Conservation (phyloP, 352 stramenopile genomes). For the Aphanomyces cochlioides region DNA sequence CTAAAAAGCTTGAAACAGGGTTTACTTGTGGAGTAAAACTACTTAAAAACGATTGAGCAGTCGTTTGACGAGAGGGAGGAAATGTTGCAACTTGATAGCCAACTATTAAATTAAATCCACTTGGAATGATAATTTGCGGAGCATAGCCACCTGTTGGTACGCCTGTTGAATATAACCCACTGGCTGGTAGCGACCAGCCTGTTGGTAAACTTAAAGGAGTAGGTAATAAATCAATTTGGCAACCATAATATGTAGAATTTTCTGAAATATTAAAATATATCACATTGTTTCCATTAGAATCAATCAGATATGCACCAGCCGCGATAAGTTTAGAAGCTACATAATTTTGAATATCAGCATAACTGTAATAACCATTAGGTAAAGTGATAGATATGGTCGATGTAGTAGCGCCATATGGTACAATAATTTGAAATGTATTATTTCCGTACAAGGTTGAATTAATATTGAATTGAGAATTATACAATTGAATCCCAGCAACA, state of each 20-base stretch:
- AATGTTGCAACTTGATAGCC: background rate
- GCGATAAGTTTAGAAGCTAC: conserved; percentile 30
- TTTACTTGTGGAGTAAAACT: conserved; percentile 1
- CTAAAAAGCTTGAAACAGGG: background rate
- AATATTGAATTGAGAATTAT: conserved; percentile 36
- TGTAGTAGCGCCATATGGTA: conserved; percentile 30
- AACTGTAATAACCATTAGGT: conserved; percentile 32
- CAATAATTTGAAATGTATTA: conserved; percentile 31
- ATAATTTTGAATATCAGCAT: conserved; percentile 31
- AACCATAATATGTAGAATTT: conserved; percentile 33
- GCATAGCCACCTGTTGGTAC: conserved; percentile 22
- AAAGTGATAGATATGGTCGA: conserved; percentile 28
- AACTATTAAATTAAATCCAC: conserved; percentile 1
- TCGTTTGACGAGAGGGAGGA: background rate
- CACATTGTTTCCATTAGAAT: conserved; percentile 30
- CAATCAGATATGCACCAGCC: conserved; percentile 35
- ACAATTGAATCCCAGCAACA: conserved; percentile 32
- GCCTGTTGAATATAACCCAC: conserved; percentile 32
- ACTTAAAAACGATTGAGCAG: background rate
- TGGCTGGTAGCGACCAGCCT: conserved; percentile 31
- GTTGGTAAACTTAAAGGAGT: conserved; percentile 27
- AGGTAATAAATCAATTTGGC: conserved; percentile 29
- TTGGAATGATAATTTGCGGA: background rate
- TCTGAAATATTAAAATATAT: conserved; percentile 32
- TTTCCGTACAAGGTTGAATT: conserved; percentile 30